Conservation (phyloP, 495 filamentous ascomycete species). For the Pseudoneurospora amorphoporcata region DNA sequence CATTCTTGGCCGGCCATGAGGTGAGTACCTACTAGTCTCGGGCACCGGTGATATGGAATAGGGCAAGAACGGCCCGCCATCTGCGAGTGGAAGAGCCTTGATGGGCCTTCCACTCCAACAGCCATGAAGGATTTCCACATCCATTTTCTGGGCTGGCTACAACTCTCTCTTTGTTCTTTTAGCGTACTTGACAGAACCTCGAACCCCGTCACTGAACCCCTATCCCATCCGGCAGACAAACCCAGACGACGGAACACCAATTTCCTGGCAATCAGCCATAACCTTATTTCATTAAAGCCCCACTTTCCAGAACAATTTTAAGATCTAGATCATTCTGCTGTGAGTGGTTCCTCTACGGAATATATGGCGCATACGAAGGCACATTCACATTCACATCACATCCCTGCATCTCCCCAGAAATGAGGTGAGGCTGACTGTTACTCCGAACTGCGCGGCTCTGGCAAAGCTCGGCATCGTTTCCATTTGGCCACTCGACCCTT, state of each 20-base stretch:
- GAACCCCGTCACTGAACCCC: neutral
- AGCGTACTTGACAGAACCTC: neutral
- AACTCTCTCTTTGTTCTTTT: neutral
- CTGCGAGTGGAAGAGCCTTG: neutral
- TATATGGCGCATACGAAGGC: neutral
- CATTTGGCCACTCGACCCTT: neutral
- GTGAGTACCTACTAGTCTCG: neutral
- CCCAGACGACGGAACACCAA: neutral
- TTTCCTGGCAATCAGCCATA: neutral
- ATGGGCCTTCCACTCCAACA: neutral
- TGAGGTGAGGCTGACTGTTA: neutral
- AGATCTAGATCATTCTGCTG: too few species aligned
- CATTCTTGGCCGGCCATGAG: neutral
- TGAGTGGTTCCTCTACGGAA: neutral
- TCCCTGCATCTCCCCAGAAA: neutral
- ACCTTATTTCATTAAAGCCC: neutral
- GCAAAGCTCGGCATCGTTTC: neutral
- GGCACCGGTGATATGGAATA: neutral
- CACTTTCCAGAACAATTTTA: neutral
- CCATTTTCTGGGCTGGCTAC: neutral
- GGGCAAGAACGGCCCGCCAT: neutral
- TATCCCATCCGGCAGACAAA: neutral
- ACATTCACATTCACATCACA: neutral
- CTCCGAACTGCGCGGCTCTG: neutral
- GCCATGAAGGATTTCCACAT: neutral